A percentile compares a stretch with the other conserved stretches of the same genome.
Conservation (phyloP, 495 filamentous ascomycete genomes). For the Penicillium maclennaniae region DNA sequence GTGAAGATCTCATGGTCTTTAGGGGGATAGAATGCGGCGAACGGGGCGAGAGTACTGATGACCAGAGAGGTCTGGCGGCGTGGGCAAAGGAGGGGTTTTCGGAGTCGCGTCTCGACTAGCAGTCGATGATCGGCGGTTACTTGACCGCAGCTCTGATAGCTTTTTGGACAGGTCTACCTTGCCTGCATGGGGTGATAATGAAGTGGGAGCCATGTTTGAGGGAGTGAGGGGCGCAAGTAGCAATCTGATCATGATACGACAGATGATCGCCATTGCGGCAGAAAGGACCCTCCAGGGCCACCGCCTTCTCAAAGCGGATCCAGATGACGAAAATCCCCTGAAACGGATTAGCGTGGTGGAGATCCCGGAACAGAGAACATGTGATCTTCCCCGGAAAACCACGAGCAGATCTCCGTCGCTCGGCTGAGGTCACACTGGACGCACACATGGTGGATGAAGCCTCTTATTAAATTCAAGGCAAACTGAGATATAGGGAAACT, state of each 20-base stretch:
- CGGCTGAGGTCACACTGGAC: not conserved
- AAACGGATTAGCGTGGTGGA: slow-evolving; percentile 10
- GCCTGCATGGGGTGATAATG: slow-evolving; percentile 19
- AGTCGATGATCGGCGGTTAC: slow-evolving; percentile 44
- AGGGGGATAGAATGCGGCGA: slow-evolving; percentile 73
- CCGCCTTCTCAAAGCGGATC: slow-evolving; percentile 13
- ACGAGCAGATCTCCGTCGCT: slow-evolving; percentile 8
- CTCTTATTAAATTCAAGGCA: not conserved
- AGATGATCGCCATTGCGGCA: not conserved
- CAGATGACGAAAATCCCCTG: slow-evolving; percentile 6
- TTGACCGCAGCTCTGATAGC: slow-evolving; percentile 66
- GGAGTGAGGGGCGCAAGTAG: slow-evolving; percentile 4
- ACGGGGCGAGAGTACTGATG: slow-evolving; percentile 61
- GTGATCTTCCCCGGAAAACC: slow-evolving; percentile 12
- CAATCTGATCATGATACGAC: not conserved
- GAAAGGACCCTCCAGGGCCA: not conserved
- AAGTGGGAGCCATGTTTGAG: slow-evolving; percentile 24
- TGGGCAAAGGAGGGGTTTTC: slow-evolving; percentile 65
- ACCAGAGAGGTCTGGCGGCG: slow-evolving; percentile 60
- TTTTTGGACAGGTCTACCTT: slow-evolving; percentile 59
- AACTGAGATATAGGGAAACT: not conserved
- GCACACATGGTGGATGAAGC: slow-evolving; percentile 7
- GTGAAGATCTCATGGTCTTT: slow-evolving; percentile 81
- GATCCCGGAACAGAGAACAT: slow-evolving; percentile 18
- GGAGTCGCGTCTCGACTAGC: slow-evolving; percentile 62